Evolutionary conservation across 2,329 filamentous ascomycete species (phyloP), one percentile per base, ranked within the genome.

Genomic region (Dothistroma pini): DNA sequence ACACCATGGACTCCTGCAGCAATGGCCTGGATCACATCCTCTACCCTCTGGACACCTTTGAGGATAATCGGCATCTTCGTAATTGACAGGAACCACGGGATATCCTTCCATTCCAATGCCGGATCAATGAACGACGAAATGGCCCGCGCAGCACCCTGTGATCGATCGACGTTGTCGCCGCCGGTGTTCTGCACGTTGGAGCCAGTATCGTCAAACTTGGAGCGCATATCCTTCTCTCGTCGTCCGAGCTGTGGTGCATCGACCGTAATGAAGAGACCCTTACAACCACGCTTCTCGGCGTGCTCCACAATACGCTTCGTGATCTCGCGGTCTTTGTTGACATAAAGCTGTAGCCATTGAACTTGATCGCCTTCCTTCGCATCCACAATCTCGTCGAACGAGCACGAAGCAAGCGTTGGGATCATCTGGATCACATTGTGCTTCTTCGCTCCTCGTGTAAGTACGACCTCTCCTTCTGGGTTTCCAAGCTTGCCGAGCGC

Each of bases 401-500:
- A 95, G 80, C 95, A 97, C 1, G 92, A 97, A 1, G 95, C 95
- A 7, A 99, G 83, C 2, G 95, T 99, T 1, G 95, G 95, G 63
- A 99, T 97, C 95, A 99, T 99, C 78, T 99, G 95, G 63, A 97
- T 85, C 56, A 97, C 89, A 72, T 93, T 86, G 81, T 97, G 93
- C 72, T 89, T 90, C 74, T 84, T 83, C 1, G 95, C 89, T 16
- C 91, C 92, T 60, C 87, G 84, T 0, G 95, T 97, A 60, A 99
- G 84, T 10, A 96, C 82, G 5, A 97, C 92, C 76, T 99, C 95
- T 69, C 95, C 95, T 76, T 97, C 95, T 0, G 89, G 89, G 74
- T 99, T 84, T 61, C 95, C 95, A 4, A 99, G 86, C 78, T 97
- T 97, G 68, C 95, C 95, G 8, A 99, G 84, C 0, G 95, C 95